Percentiles rank a stretch among this genome's conserved stretches.
Conservation (phyloP, 1,139 yeast genomes). For the Arxiozyma telluris region DNA sequence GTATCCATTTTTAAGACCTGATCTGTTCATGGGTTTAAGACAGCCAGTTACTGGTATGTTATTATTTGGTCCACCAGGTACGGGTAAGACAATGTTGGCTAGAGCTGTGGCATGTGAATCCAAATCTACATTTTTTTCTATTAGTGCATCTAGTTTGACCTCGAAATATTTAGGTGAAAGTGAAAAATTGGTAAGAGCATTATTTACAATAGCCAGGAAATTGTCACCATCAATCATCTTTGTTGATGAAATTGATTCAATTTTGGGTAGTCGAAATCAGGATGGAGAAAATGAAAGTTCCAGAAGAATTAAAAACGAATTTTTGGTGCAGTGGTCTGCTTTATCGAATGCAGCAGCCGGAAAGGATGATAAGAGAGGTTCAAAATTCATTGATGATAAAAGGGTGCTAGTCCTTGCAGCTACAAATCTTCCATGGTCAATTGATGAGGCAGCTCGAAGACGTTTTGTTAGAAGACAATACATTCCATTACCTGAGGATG, state of each 20-base stretch:
- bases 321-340: conserved; percentile 92
- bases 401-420: conserved; percentile 90
- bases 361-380: conserved; percentile 17
- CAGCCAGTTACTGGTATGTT: conserved; percentile 97
- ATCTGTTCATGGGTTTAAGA: conserved; percentile 78
- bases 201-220: conserved; percentile 76
- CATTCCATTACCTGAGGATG: conserved; percentile 87
- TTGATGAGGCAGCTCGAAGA: conserved; percentile 96
- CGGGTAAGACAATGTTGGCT: conserved; percentile 97
- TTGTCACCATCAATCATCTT: conserved; percentile 90
- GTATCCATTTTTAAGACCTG: conserved; percentile 91
- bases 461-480: conserved; percentile 89
- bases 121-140: conserved; percentile 85
- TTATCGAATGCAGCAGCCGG: conserved; percentile 91
- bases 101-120: conserved; percentile 97
- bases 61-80: conserved; percentile 96
- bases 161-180: conserved; percentile 91
- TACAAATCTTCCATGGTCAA: conserved; percentile 95
- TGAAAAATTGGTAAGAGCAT: conserved; percentile 84
- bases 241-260: conserved; percentile 92
- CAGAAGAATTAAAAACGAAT: conserved; percentile 86
- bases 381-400: conserved; percentile 39
- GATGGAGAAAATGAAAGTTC: conserved; percentile 85
- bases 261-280: conserved; percentile 66
- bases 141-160: conserved; percentile 84